Evolutionary conservation across 257 asterid species (phyloP), one percentile per base, ranked within the genome.

Genomic region (Solanum dulcamara): DNA sequence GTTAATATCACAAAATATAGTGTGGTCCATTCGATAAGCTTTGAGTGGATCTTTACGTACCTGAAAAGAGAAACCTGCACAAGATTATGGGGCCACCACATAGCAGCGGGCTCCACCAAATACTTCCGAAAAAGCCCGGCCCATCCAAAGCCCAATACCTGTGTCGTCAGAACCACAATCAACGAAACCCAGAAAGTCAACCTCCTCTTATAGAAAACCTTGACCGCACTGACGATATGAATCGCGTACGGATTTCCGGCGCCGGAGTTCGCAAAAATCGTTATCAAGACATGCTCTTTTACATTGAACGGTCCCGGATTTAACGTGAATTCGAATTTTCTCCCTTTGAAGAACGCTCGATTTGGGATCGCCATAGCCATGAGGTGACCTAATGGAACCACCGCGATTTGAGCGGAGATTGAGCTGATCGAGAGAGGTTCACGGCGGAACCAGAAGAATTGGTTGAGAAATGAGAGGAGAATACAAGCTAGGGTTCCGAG

Each of bases 391-490:
- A 71, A 22, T 1, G 85, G 85, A 2, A 83, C 75, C 42, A 28
- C 81, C 2, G 81, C 72, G 22, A 86, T 66, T 81, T 84, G 85
- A 30, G 85, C 85, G 4, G 85, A 83, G 24, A 83, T 83, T 30
- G 85, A 83, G 14, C 80, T 71, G 40, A 84, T 80, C 44, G 80
- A 74, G 1, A 86, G 75, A 7, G 88, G 88, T 18, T 86, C 88
- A 1, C 86, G 79, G 1, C 88, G 88, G 70, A 71, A 86, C 86
- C 86, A 86, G 80, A 86, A 86, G 80, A 86, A 86, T 57, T 86
- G 88, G 46, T 86, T 86, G 70, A 86, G 88, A 75, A 82, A 86
- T 38, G 88, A 86, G 48, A 86, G 85, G 79, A 71, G 84, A 44
- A 86, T 50, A 18, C 88, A 86, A 38, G 88, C 84, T 42, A 86